phyloP scores from a whole-genome alignment of 176 grass and related monocot species.

The Rhynchospora tenuis region DNA sequence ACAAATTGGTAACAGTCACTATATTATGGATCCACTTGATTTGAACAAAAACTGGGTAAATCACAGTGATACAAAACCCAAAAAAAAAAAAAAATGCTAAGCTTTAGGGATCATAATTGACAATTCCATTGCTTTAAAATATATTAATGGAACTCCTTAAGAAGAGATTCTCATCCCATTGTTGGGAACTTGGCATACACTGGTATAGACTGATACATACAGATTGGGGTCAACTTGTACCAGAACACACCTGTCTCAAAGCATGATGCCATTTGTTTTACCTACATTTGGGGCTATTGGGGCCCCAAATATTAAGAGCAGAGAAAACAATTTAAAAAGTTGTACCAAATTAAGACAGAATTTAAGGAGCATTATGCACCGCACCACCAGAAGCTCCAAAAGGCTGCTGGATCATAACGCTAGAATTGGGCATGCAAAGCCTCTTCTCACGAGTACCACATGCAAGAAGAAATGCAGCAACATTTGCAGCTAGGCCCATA shows the following conservation, averaged over 20 bases:
- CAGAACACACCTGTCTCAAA: not conserved
- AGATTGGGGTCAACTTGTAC: not conserved
- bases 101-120: not conserved
- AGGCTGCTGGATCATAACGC: conserved; percentile 94
- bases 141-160: not conserved
- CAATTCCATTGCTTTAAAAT: not conserved
- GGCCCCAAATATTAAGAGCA: not conserved
- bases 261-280: too few species aligned
- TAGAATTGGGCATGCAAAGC: conserved; percentile 99
- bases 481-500: conserved; percentile 88
- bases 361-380: conserved; percentile 6
- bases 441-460: conserved; percentile 85
- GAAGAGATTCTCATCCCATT: not conserved
- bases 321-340: not conserved
- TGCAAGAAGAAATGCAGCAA: conserved; percentile 90
- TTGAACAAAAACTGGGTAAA: not conserved
- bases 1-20: not conserved
- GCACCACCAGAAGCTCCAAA: conserved; percentile 67
- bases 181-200: not conserved
- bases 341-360: not conserved
- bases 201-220: not conserved
- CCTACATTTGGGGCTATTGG: too few species aligned
- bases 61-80: not conserved
- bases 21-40: not conserved
- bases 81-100: not conserved